Evolutionary conservation across 2,329 filamentous ascomycete species (phyloP).

Genomic region (Diaporthe sp.): DNA sequence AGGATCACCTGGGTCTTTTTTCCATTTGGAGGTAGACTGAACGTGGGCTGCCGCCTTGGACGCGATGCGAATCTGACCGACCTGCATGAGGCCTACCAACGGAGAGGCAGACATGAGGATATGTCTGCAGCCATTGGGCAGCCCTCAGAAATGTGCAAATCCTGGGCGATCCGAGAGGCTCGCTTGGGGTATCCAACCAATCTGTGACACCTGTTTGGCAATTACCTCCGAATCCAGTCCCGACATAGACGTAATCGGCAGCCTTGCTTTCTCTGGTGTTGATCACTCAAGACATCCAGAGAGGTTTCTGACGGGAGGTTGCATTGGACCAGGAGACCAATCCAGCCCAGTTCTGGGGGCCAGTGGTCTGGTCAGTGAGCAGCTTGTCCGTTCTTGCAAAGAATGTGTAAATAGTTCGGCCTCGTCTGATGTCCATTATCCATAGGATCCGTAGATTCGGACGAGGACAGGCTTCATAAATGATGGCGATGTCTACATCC

Average conservation of each 20-base stretch:
- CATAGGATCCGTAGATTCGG: not conserved
- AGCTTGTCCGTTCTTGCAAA: not conserved
- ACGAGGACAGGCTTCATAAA: not conserved
- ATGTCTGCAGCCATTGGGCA: conserved; percentile 1
- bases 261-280: not conserved
- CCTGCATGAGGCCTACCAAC: conserved; percentile 18
- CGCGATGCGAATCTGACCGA: not conserved
- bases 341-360: not conserved
- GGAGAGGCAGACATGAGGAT: conserved; percentile 9
- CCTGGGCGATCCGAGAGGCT: not conserved
- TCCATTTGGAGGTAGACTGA: not conserved
- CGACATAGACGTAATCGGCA: not conserved
- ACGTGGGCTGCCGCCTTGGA: not conserved
- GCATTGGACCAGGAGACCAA: not conserved
- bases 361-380: not conserved
- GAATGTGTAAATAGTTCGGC: not conserved
- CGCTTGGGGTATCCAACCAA: not conserved
- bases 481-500: not conserved
- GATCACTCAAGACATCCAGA: not conserved
- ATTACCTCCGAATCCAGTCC: not conserved
- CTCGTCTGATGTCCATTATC: not conserved
- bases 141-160: not conserved
- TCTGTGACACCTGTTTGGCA: not conserved
- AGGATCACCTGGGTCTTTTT: not conserved
- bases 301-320: not conserved